These are phyloP conservation scores for Gymnopus androsaceus DNA, from an alignment of 1,284 basidiomycete species.

Conservation along the genomic window DNA sequence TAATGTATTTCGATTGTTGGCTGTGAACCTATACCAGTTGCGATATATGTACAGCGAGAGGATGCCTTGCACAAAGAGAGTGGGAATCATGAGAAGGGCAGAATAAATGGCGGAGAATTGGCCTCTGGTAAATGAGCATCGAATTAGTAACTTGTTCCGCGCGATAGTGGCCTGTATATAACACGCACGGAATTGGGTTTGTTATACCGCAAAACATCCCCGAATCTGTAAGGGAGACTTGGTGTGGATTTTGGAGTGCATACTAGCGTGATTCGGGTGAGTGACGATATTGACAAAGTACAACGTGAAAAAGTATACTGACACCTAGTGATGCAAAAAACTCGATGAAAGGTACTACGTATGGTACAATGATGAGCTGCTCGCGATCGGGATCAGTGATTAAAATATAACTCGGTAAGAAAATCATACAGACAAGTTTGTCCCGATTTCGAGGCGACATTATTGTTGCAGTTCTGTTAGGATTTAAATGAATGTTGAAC, in stretches of 20 bases:
- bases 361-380: slow-evolving; percentile 14
- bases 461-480: neutral
- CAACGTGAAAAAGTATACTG: neutral
- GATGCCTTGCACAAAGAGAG: slow-evolving; percentile 8
- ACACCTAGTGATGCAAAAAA: slow-evolving; percentile 13
- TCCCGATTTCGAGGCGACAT: neutral
- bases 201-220: slow-evolving; percentile 17
- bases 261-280: slow-evolving; percentile 6
- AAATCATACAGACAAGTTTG: neutral
- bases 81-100: slow-evolving; percentile 15
- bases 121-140: slow-evolving; percentile 1
- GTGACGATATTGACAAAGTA: neutral
- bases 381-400: neutral
- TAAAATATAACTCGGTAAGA: neutral
- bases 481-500: slow-evolving; percentile 6
- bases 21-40: neutral
- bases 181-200: slow-evolving; percentile 7
- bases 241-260: slow-evolving; percentile 2
- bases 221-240: slow-evolving; percentile 8
- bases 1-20: neutral
- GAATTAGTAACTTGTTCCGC: neutral
- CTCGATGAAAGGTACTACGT: slow-evolving; percentile 11
- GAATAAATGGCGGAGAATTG: slow-evolving; percentile 9
- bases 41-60: slow-evolving; percentile 10
- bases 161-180: neutral